Evolutionary conservation across 2,329 filamentous ascomycete genomes (phyloP), one percentile per base, ranked within the genome.

Genomic region (Decorospora gaudefroyi): DNA sequence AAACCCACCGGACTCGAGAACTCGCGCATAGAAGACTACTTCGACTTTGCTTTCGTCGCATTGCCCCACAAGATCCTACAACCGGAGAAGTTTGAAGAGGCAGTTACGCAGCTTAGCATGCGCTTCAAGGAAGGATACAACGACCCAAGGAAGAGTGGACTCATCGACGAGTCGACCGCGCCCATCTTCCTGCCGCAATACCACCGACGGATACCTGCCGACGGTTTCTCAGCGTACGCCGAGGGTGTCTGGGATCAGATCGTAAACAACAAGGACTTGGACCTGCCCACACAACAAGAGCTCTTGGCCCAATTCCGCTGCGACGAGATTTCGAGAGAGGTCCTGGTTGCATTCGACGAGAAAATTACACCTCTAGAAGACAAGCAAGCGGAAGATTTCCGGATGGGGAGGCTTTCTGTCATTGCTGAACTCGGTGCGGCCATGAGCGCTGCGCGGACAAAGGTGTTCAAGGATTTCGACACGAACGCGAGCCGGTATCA

Each of bases 181-280:
- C 88, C 88, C 4, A 81, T 99, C 4, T 93, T 99, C 67, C 75
- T 97, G 29, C 86, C 93, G 15, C 91, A 96, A 62, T 99, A 99
- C 69, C 93, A 99, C 73, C 82, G 93, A 49, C 82, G 93, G 44
- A 99, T 99, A 53, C 93, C 93, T 8, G 93, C 93, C 7, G 93
- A 99, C 70, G 93, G 93, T n/a, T 93, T 97, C 67, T 88, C 92
- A 0, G 80, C 90, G 47, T 99, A 99, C 62, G 91, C 93, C 0
- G 85, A 93, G 67, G 90, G 91, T 27, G 84, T 99, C 30, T 99
- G 93, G 93, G 91, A 97, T 63, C 92, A 97, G 73, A 99, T 99
- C 66, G 91, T 96, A 61, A 88, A 92, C 76, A 99, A 99, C 79
- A 99, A 99, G 73, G 93, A 99, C 65, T 78, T 99, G 41, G 93